phyloP scores from a whole-genome alignment of 176 grass and related monocot species.

The Coix lacrymajobi region DNA sequence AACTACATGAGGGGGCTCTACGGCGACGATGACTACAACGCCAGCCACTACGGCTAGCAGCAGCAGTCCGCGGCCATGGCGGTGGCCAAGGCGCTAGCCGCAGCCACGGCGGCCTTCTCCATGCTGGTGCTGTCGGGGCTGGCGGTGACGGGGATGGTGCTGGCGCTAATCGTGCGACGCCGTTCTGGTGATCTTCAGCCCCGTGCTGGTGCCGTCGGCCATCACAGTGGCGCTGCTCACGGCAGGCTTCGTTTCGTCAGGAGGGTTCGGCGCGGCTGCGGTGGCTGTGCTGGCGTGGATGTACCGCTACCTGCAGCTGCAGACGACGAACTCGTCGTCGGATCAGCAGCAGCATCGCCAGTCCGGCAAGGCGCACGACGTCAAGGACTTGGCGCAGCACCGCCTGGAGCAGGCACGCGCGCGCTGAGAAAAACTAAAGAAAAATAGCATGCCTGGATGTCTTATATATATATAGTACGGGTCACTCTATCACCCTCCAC shows the following conservation, averaged over 20 bases:
- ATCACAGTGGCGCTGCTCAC: conserved; percentile 39
- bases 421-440: not conserved
- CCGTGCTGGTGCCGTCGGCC: conserved; percentile 58
- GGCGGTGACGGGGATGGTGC: not conserved
- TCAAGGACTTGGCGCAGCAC: not conserved
- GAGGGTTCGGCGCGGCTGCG: conserved; percentile 49
- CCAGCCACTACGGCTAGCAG: not conserved
- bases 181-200: conserved; percentile 79
- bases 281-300: conserved; percentile 45
- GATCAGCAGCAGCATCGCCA: not conserved
- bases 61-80: not conserved
- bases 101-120: not conserved
- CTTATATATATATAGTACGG: no score
- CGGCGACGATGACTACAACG: not conserved
- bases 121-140: not conserved
- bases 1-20: not conserved
- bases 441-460: no score
- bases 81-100: not conserved
- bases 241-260: conserved; percentile 53
- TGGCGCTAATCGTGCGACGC: conserved; percentile 52
- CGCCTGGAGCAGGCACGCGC: not conserved
- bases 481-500: no score
- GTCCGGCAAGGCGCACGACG: conserved; percentile 39
- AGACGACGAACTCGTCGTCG: not conserved
- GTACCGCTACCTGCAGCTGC: conserved; percentile 54